Evolutionary conservation across 1,284 basidiomycete species (phyloP), one percentile per base, ranked within the genome.

Genomic region (Coriolopsis trogii): DNA sequence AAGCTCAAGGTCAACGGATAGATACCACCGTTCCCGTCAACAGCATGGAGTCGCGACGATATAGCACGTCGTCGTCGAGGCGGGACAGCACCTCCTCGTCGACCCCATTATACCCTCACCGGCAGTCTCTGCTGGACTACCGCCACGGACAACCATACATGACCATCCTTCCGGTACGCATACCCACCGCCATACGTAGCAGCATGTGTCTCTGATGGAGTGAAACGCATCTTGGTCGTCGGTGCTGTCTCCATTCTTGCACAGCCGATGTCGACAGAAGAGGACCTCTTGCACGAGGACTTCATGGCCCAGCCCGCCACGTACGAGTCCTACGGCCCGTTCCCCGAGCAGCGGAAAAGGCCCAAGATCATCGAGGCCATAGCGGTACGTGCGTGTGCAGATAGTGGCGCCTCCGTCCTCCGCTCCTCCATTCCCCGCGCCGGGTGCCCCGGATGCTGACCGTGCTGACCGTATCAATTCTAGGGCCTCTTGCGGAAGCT

Each of bases 231-330:
- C 13, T 9, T 37, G 8, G 13, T 24, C n/a, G 20, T 29, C 12
- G 30, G n/a, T 34, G 36, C 48, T n/a, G 37, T 25, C 24, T 20
- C 13, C 8, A 16, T 16, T 1, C 18, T 29, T 13, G 2, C 26
- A 18, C 49, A 68, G 66, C 64, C 63, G 1, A 68, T 68, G 66
- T 59, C 62, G 3, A 65, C 65, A 4, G 64, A 68, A 49, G 66
- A 68, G 42, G 66, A 68, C 41, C 48, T 68, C 13, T 40, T 67
- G 23, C 66, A 67, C 49, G 63, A 67, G 24, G 51, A 63, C 16
- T 34, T 66, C 21, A 52, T 61, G 49, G 50, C 58, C 31, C 41
- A 54, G 38, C 51, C 56, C 39, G 24, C 33, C 33, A 18, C 28
- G 30, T 39, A 51, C 15, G 30, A 39, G 25, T 59, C 49, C 4